A percentile compares a stretch with the other conserved stretches of the same genome.
These are phyloP conservation scores for Rhodotorula kratochvilovae DNA, from an alignment of 768 basidiomycete genomes.

Conservation along the genomic window DNA sequence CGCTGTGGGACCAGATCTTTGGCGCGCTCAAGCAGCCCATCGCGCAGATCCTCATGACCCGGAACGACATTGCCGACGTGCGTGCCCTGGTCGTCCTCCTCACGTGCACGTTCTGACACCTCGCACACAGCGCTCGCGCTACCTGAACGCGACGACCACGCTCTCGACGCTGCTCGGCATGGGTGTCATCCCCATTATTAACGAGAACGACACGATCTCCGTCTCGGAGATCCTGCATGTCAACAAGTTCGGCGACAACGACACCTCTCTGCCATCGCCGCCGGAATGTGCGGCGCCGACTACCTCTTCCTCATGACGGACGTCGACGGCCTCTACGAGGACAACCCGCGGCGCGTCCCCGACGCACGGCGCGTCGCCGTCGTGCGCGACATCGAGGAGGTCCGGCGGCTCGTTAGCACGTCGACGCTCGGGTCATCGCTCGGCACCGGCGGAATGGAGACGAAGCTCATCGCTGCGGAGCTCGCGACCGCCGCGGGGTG, in stretches of 20 bases:
- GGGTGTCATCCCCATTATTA: slow-evolving; percentile 96
- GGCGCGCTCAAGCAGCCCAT: slow-evolving; percentile 90
- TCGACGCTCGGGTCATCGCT: slow-evolving; percentile 84
- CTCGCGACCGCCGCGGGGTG: slow-evolving; percentile 94
- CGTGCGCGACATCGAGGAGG: slow-evolving; percentile 74
- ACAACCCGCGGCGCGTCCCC: slow-evolving; percentile 66
- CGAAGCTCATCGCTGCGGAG: slow-evolving; percentile 96
- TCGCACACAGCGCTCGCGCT: slow-evolving; percentile 71
- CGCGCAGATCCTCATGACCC: slow-evolving; percentile 86
- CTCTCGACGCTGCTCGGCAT: slow-evolving; percentile 82
- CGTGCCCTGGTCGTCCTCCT: slow-evolving; percentile 40
- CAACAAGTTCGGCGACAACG: slow-evolving; percentile 94
- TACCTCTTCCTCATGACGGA: slow-evolving; percentile 95
- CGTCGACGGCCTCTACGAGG: slow-evolving; percentile 89
- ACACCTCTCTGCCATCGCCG: slow-evolving; percentile 96
- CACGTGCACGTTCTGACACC: background rate
- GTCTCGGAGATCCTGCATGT: slow-evolving; percentile 77
- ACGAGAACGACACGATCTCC: slow-evolving; percentile 97
- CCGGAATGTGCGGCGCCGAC: slow-evolving; percentile 95
- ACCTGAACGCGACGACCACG: slow-evolving; percentile 93
- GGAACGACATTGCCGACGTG: slow-evolving; percentile 96
- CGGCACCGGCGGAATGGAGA: slow-evolving; percentile 98
- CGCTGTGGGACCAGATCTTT: slow-evolving; percentile 95
- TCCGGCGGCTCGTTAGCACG: slow-evolving; percentile 83
- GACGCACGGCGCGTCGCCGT: slow-evolving; percentile 66